phyloP scores from a whole-genome alignment of 2,329 filamentous ascomycete species.

The Cercospora canescens region DNA sequence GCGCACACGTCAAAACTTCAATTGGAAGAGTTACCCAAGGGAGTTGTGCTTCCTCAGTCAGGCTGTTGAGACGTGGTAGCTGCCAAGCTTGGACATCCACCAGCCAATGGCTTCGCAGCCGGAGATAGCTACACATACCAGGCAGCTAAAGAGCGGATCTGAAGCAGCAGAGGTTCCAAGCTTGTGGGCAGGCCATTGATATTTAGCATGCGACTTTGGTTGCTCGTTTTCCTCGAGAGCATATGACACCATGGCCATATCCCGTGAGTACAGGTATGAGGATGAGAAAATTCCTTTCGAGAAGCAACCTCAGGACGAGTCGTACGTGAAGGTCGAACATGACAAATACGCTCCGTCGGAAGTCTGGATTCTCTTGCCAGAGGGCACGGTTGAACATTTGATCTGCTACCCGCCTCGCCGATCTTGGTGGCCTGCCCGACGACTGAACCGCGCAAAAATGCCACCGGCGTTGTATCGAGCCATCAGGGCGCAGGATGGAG shows the following conservation, averaged over 20 bases:
- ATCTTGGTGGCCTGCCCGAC: not conserved
- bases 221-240: not conserved
- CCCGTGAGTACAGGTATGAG: not conserved
- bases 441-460: not conserved
- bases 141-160: not conserved
- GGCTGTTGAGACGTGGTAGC: not conserved
- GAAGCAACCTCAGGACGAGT: not conserved
- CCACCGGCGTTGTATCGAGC: not conserved
- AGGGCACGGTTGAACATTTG: conserved; percentile 1
- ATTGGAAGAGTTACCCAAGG: not conserved
- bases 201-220: not conserved
- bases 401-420: conserved; percentile 1
- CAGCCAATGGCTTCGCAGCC: not conserved
- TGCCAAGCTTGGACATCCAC: not conserved
- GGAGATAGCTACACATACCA: not conserved
- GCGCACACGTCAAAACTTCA: not conserved
- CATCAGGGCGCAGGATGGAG: not conserved
- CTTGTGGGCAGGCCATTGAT: not conserved
- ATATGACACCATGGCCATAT: not conserved
- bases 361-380: conserved; percentile 2
- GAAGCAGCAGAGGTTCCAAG: not conserved
- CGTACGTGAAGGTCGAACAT: conserved; percentile 3
- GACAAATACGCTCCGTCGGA: conserved; percentile 3
- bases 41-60: not conserved
- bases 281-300: not conserved